Evolutionary conservation across 202 grass and related monocot species (phyloP).

Genomic region (Tripidium arundinaceum): DNA sequence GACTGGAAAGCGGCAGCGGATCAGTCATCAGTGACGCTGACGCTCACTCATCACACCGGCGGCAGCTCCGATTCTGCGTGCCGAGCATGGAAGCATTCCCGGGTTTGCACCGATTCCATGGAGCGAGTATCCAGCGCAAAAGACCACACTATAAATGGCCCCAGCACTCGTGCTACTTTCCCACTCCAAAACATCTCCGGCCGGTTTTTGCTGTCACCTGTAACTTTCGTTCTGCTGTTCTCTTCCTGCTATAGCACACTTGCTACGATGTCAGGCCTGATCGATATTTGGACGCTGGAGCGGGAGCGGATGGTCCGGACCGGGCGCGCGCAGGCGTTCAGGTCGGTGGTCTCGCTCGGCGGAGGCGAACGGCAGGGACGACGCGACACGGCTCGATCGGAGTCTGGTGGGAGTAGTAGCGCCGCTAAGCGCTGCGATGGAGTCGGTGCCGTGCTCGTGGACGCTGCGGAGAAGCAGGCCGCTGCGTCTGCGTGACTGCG

Average conservation of each 20-base stretch:
- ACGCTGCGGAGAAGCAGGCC: background rate
- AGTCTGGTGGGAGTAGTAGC: background rate
- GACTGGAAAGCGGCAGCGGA: background rate
- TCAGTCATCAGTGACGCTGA: background rate
- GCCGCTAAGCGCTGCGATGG: no score
- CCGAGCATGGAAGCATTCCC: constrained; percentile 16
- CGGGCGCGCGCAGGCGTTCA: constrained; percentile 7
- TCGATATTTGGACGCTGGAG: constrained; percentile 64
- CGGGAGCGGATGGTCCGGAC: constrained; percentile 39
- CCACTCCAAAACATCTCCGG: background rate
- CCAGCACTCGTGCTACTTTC: background rate
- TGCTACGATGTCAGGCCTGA: constrained; percentile 65
- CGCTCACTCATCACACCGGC: background rate
- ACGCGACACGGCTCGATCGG: background rate
- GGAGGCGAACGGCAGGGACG: background rate
- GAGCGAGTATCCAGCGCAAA: background rate
- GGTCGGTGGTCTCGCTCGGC: constrained; percentile 8
- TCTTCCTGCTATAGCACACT: no score
- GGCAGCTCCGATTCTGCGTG: constrained; percentile 41
- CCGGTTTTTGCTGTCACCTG: background rate
- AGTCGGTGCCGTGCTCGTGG: background rate
- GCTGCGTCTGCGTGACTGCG: no score
- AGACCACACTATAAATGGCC: constrained; percentile 23
- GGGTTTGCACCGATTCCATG: background rate
- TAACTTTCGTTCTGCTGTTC: background rate